Base-by-base conservation (phyloP, 768 basidiomycete species). In the Trametes cingulata region DNA sequence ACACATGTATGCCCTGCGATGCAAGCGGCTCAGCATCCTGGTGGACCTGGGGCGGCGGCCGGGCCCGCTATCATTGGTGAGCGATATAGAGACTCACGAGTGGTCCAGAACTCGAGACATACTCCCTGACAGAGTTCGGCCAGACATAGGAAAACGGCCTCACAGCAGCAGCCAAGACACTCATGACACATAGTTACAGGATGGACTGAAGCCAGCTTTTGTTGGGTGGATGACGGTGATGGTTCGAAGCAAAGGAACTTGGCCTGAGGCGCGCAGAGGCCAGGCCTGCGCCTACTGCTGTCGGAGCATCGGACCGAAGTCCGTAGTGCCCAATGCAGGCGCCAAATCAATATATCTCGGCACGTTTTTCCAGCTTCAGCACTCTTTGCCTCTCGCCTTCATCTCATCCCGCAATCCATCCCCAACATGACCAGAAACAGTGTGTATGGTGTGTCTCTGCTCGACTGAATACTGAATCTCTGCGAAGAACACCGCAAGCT, bases 371-470 rank as follows among this genome's bases (percentile, higher is more conserved):
- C 24, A 10, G 29, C 10, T 33, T 5, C 6, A 33, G 29, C 29
- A 33, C 29, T 10, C 29, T 33, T 33, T 33, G 29, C 29, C 29
- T 20, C 45, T 39, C 15, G 14, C 22, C 36, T 46, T 17, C 22
- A 3, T 19, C 33, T 37, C 20, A 35, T n/a, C 58, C n/a, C 27
- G 22, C 10, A 24, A 20, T 22, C 13, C 7, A 24, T 47, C 69
- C 62, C 69, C 62, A 9, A n/a, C 50, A 80, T 80, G 78, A 76
- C 75, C 0, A 74, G 75, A 69, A 76, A 77, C 63, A 80, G 78
- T 80, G 63, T 56, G 73, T 69, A 40, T 24, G 10, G n/a, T 5
- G n/a, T 14, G 24, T 10, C 27, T 14, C 25, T 15, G 6, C 13
- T 17, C 40, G 8, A 15, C 5, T 12, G 33, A 27, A 42, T 45